Evolutionary conservation across 495 filamentous ascomycete species (phyloP).

Genomic region (Parathielavia hyrcaniae): DNA sequence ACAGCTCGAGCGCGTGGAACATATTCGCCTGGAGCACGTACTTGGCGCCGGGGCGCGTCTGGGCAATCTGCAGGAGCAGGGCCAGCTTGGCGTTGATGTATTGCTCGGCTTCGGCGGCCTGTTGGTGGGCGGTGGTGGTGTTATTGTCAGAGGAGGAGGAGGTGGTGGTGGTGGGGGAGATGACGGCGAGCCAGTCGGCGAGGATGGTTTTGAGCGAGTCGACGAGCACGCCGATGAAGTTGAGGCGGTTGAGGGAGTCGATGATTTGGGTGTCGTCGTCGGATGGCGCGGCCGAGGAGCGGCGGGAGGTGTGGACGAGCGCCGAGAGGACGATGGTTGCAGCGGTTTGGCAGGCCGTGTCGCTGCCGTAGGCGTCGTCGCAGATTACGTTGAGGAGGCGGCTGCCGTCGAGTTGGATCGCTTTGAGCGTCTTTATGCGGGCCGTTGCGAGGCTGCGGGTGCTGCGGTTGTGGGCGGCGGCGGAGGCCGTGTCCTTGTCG

Average conservation of each 20-base stretch:
- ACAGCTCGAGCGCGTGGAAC: constrained; percentile 74
- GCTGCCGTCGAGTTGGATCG: constrained; percentile 70
- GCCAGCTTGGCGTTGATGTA: constrained; percentile 73
- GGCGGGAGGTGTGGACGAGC: constrained; percentile 59
- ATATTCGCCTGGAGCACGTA: constrained; percentile 80
- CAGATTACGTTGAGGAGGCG: constrained; percentile 77
- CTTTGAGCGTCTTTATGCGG: constrained; percentile 61
- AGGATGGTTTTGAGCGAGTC: constrained; percentile 72
- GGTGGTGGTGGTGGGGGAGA: background rate
- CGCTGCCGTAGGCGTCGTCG: constrained; percentile 86
- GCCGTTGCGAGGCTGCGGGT: constrained; percentile 32
- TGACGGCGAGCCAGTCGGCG: constrained; percentile 46
- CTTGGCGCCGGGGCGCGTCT: constrained; percentile 70
- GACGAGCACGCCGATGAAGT: constrained; percentile 83
- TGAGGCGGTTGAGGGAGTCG: constrained; percentile 71
- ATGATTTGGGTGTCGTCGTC: constrained; percentile 57
- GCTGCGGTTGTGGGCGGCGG: background rate
- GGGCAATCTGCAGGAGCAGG: constrained; percentile 76
- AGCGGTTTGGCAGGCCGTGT: constrained; percentile 71
- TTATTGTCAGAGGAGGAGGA: background rate
- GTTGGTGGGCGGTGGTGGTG: background rate
- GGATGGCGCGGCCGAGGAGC: constrained; percentile 4
- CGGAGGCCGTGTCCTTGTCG: constrained; percentile 36
- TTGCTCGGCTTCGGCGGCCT: constrained; percentile 30
- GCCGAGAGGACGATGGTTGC: constrained; percentile 70